A percentile compares a stretch with the other conserved stretches of the same genome.
Conservation (phyloP, 106 monocot genomes). For the Platanthera zijinensis region DNA sequence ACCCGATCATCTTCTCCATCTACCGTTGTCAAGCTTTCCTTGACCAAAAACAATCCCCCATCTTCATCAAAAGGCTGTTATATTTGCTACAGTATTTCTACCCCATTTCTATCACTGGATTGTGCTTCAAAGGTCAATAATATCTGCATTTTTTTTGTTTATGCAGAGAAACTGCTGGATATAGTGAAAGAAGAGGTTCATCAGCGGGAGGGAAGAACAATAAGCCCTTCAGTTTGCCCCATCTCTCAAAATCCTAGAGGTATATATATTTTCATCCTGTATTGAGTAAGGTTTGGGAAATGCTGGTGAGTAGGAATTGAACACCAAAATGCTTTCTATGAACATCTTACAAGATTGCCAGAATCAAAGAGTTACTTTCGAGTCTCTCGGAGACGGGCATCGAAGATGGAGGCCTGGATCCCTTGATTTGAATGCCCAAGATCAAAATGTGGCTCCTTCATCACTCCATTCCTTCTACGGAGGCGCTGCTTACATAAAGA, state of each 20-base stretch:
- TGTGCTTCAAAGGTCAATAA: background rate
- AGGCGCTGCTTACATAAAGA: constrained; percentile 24
- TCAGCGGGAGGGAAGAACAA: constrained; percentile 11
- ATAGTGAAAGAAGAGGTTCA: constrained; percentile 11
- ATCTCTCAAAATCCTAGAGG: constrained; percentile 55
- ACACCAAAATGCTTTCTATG: background rate
- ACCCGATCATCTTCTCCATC: constrained; percentile 13
- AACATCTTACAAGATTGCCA: constrained; percentile 33
- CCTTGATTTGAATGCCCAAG: constrained; percentile 37
- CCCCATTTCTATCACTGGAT: background rate
- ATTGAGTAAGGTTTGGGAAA: background rate
- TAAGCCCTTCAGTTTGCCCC: constrained; percentile 29
- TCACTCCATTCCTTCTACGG: constrained; percentile 35
- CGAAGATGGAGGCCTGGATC: constrained; percentile 31
- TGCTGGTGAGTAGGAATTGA: background rate
- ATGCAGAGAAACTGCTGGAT: background rate
- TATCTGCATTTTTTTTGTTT: background rate
- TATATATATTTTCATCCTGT: background rate
- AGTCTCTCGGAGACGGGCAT: constrained; percentile 12
- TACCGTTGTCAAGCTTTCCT: background rate
- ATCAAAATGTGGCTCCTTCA: constrained; percentile 24
- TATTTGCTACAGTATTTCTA: background rate
- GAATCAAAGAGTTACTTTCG: constrained; percentile 42
- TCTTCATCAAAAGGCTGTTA: background rate
- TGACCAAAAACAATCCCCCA: background rate